Evolutionary conservation across 345 rosid genomes (phyloP).

Genomic region (Kernera saxatilis): DNA sequence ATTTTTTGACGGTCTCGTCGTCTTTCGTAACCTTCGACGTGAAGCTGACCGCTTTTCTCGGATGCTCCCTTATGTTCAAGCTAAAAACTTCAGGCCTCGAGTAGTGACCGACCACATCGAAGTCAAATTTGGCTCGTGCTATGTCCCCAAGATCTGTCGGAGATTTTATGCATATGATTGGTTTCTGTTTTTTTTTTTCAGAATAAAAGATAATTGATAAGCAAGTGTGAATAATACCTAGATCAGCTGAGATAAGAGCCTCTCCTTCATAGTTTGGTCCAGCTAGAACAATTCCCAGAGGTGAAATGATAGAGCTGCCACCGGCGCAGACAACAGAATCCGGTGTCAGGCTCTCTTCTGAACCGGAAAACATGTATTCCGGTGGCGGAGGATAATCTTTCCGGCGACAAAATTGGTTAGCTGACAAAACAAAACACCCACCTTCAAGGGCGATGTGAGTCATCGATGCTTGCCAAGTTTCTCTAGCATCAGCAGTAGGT

Average conservation of each 20-base stretch:
- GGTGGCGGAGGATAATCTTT: constrained; percentile 94
- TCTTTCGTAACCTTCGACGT: constrained; percentile 40
- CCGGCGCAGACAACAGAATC: constrained; percentile 87
- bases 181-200: neutral
- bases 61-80: constrained; percentile 77
- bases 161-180: neutral
- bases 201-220: neutral
- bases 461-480: constrained; percentile 81
- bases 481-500: constrained; percentile 90
- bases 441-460: constrained; percentile 97
- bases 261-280: constrained; percentile 94
- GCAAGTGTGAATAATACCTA: constrained; percentile 44
- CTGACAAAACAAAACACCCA: constrained; percentile 85
- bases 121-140: constrained; percentile 78
- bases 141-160: constrained; percentile 85
- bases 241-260: constrained; percentile 78
- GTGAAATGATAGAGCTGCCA: constrained; percentile 88
- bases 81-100: constrained; percentile 91
- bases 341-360: constrained; percentile 58
- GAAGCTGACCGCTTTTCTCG: constrained; percentile 61
- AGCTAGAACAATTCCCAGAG: constrained; percentile 71
- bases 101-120: constrained; percentile 94
- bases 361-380: constrained; percentile 60
- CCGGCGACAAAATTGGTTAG: constrained; percentile 83
- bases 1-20: constrained; percentile 5